Evolutionary conservation across 2,329 filamentous ascomycete genomes (phyloP), one percentile per base, ranked within the genome.

Genomic region (Arthrobotrys pseudoclavata): DNA sequence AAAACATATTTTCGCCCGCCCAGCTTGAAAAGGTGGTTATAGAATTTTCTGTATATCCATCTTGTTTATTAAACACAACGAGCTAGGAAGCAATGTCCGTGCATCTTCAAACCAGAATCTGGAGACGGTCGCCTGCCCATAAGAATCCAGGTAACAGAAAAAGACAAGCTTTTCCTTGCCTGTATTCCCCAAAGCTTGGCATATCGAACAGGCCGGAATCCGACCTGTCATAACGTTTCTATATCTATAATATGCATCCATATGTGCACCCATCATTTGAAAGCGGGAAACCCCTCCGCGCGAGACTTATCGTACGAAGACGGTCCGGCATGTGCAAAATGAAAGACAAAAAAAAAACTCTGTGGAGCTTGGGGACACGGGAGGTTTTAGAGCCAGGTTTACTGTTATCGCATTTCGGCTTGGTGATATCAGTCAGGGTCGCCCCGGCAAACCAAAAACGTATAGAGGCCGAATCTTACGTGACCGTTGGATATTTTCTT

Each of bases 91-190:
- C 24, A 48, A 61, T 55, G 70, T 63, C 55, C 37, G 62, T 60
- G 48, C 52, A 61, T 68, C 55, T 5, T 55, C 34, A 34, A 63
- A 64, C 48, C 45, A 55, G 47, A 75, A 13, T 48, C 42, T 48
- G 26, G 42, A 42, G 42, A 61, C 52, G 18, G 61, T 29, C 60
- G 53, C 68, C 29, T 20, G 48, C 42, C 18, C 18, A 31, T 15
- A 18, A 48, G 53, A 10, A 71, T 63, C 48, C 29, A 64, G 55
- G 48, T 40, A 42, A 18, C 15, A 34, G 48, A 22, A 48, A 13
- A 10, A 60, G 63, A 76, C 71, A 76, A 76, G 71, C 71, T 76
- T 76, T 75, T 31, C 34, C 50, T 68, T 31, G 40, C 55, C 34
- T 34, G 53, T 15, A 50, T 48, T 20, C 7, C 9, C 6, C 7